phyloP scores from a whole-genome alignment of 108 stramenopile genomes.

The Skeletonema tropicum region DNA sequence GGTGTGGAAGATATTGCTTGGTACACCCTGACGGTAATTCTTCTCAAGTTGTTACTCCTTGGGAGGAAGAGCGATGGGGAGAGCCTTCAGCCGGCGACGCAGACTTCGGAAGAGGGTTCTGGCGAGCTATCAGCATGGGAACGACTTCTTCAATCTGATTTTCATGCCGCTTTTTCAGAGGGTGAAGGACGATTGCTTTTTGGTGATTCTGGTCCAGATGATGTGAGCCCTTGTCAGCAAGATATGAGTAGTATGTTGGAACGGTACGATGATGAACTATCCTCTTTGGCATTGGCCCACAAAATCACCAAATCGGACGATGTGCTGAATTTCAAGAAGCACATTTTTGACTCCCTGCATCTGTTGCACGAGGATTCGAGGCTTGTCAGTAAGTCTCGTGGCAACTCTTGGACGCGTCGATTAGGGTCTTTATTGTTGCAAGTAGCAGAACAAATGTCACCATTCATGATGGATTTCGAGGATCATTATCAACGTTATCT shows the following conservation, averaged over 20 bases:
- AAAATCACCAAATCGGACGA: background rate
- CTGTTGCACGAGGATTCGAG: constrained; percentile 78
- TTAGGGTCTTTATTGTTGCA: constrained; percentile 43
- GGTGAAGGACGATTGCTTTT: constrained; percentile 45
- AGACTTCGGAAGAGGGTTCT: background rate
- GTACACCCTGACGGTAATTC: constrained; percentile 51
- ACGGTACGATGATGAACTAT: constrained; percentile 14
- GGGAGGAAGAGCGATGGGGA: constrained; percentile 32
- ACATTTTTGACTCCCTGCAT: constrained; percentile 74
- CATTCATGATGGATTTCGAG: constrained; percentile 52
- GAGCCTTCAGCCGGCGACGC: background rate
- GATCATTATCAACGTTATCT: constrained; percentile 60
- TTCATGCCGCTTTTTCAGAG: constrained; percentile 29
- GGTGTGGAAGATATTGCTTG: constrained; percentile 43
- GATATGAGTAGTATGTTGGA: background rate
- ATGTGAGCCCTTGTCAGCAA: background rate
- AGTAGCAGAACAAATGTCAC: constrained; percentile 25
- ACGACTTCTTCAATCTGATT: constrained; percentile 36
- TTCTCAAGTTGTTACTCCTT: constrained; percentile 41
- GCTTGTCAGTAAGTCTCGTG: constrained; percentile 44
- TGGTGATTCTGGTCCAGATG: constrained; percentile 9
- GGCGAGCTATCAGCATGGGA: constrained; percentile 28
- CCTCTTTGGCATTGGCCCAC: constrained; percentile 16
- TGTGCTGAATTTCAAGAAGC: constrained; percentile 18
- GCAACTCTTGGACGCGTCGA: constrained; percentile 24